These are phyloP conservation scores for Vickermania spadyakhi DNA, from an alignment of 208 protist genomes.

Conservation along the genomic window DNA sequence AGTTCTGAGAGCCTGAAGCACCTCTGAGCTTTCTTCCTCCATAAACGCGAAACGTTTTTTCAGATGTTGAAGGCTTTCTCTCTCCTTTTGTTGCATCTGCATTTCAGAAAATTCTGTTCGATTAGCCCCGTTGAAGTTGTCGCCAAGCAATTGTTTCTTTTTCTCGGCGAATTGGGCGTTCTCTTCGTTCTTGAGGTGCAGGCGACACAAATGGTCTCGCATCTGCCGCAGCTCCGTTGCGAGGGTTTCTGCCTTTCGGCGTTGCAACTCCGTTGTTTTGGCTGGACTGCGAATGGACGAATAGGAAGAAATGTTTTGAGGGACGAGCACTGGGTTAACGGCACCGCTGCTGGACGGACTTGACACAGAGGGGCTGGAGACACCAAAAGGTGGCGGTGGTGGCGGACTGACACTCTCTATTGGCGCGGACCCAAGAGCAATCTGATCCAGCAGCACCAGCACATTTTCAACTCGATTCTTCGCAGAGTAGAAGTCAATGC, in stretches of 20 bases:
- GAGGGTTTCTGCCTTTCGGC: constrained; percentile 46
- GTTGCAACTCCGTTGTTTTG: constrained; percentile 41
- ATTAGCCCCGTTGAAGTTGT: constrained; percentile 5
- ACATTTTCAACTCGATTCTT: not conserved
- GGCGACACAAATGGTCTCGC: constrained; percentile 28
- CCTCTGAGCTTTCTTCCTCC: constrained; percentile 45
- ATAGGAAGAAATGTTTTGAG: constrained; percentile 1
- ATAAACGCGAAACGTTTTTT: constrained; percentile 56
- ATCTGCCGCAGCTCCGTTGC: constrained; percentile 49
- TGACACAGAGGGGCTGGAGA: not conserved
- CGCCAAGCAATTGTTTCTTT: constrained; percentile 42
- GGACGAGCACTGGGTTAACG: not conserved
- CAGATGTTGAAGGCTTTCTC: constrained; percentile 54
- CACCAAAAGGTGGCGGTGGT: not conserved
- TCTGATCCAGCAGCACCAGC: not conserved
- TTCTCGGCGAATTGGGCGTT: constrained; percentile 19
- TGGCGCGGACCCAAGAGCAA: not conserved
- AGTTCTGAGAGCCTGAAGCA: constrained; percentile 51
- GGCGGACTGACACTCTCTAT: not conserved
- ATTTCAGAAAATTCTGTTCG: constrained; percentile 31
- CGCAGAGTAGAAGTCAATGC: not conserved
- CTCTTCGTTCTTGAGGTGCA: constrained; percentile 28
- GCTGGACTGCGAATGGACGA: constrained; percentile 4
- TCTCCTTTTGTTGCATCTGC: constrained; percentile 45
- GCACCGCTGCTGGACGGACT: not conserved